Evolutionary conservation across 2,329 filamentous ascomycete species (phyloP).

Genomic region (Mycosphaerelloides madeirae): DNA sequence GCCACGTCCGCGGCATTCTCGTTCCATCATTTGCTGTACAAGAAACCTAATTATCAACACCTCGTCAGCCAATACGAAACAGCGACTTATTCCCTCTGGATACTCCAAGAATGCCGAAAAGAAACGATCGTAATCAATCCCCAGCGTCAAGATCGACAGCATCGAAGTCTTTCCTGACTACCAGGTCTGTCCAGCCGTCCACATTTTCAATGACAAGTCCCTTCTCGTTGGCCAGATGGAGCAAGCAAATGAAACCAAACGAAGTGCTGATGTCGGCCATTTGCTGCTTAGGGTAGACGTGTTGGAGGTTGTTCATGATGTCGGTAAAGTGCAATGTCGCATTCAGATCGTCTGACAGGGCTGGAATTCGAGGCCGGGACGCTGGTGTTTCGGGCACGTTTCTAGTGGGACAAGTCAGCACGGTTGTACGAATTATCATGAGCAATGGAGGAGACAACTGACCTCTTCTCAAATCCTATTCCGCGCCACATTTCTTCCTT

Average conservation of each 20-base stretch:
- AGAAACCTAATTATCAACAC: too few species aligned
- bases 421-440: not conserved
- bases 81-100: too few species aligned
- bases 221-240: slow-evolving; percentile 91
- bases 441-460: not conserved
- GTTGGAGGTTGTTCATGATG: slow-evolving; percentile 83
- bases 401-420: slow-evolving; percentile 4
- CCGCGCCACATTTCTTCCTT: slow-evolving; percentile 64
- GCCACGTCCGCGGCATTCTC: too few species aligned
- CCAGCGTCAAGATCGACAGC: slow-evolving; percentile 23
- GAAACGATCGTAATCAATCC: not conserved
- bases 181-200: slow-evolving; percentile 47
- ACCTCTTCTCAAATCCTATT: slow-evolving; percentile 47
- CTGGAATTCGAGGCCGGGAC: slow-evolving; percentile 18
- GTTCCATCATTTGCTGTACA: too few species aligned
- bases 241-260: slow-evolving; percentile 85
- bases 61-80: too few species aligned
- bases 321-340: slow-evolving; percentile 74
- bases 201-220: slow-evolving; percentile 70
- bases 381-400: slow-evolving; percentile 12
- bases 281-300: slow-evolving; percentile 76
- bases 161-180: slow-evolving; percentile 42
- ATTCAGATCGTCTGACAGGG: slow-evolving; percentile 35
- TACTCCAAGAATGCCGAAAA: too few species aligned
- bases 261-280: slow-evolving; percentile 94